A percentile compares a stretch with the other conserved stretches of the same genome.
Evolutionary conservation across 331 rosid species (phyloP).

Genomic region (Dryas integrifolia): DNA sequence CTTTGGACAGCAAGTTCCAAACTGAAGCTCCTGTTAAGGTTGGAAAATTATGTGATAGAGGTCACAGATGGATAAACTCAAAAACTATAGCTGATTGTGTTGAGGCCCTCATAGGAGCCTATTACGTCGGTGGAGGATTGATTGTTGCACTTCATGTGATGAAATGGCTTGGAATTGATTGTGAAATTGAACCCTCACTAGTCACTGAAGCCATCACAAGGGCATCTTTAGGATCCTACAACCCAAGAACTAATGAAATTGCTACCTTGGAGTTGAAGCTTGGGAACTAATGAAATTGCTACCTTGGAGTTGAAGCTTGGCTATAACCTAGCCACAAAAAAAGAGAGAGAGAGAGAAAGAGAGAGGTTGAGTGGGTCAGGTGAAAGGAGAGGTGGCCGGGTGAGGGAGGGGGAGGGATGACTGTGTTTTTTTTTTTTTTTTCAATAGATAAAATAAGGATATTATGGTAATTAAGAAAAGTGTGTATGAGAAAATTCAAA

Average conservation of each 20-base stretch:
- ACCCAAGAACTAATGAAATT: slow-evolving; percentile 57
- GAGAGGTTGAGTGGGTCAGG: too few relatives aligned
- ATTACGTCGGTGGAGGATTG: slow-evolving; percentile 71
- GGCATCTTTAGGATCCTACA: slow-evolving; percentile 57
- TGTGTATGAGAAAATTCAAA: too few relatives aligned
- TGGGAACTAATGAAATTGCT: slow-evolving; percentile 50
- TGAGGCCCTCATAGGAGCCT: slow-evolving; percentile 94
- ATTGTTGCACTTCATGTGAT: slow-evolving; percentile 68
- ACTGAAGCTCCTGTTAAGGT: slow-evolving; percentile 58
- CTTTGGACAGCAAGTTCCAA: slow-evolving; percentile 57
- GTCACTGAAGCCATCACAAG: slow-evolving; percentile 56
- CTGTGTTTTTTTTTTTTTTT: too few relatives aligned
- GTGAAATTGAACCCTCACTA: slow-evolving; percentile 51
- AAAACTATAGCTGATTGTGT: slow-evolving; percentile 85
- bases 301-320: slow-evolving; percentile 62
- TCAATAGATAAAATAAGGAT: too few relatives aligned
- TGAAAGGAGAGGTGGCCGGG: too few relatives aligned
- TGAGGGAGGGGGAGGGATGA: too few relatives aligned
- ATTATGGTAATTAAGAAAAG: too few relatives aligned
- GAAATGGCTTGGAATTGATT: slow-evolving; percentile 77
- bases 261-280: slow-evolving; percentile 60
- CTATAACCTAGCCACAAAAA: slow-evolving; percentile 17
- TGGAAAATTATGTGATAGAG: slow-evolving; percentile 71
- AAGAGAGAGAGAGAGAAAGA: too few relatives aligned
- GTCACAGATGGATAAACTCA: slow-evolving; percentile 86